Conservation (phyloP, 2,329 filamentous ascomycete genomes). For the Corynespora cassiicola region DNA sequence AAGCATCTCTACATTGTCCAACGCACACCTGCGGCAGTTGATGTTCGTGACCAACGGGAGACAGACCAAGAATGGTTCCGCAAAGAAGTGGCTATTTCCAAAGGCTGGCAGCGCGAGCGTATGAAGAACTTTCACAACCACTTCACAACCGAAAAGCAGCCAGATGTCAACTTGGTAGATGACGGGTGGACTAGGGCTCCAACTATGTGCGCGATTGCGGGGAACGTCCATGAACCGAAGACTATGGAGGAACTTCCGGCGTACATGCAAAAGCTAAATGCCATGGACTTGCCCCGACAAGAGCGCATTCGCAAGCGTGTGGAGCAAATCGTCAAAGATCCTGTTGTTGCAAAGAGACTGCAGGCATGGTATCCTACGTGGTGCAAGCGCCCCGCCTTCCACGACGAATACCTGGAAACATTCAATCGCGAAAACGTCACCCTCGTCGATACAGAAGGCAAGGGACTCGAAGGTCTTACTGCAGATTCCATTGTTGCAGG, state of each 20-base stretch:
- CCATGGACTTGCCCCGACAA: conserved; percentile 8
- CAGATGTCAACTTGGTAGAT: conserved; percentile 48
- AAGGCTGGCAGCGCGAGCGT: conserved; percentile 60
- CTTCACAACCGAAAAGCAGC: conserved; percentile 36
- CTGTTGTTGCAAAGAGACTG: conserved; percentile 55
- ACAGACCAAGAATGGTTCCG: conserved; percentile 37
- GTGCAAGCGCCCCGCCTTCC: conserved; percentile 68
- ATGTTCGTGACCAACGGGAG: conserved; percentile 35
- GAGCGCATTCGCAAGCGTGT: conserved; percentile 54
- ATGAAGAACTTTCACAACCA: conserved; percentile 51
- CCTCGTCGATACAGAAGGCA: conserved; percentile 64
- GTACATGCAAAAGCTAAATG: conserved; percentile 36
- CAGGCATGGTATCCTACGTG: conserved; percentile 65
- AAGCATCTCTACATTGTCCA: conserved; percentile 64
- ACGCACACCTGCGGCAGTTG: conserved; percentile 58
- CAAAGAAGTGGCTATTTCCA: conserved; percentile 31
- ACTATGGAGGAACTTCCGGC: conserved; percentile 18
- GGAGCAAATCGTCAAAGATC: conserved; percentile 56
- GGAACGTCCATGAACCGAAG: conserved; percentile 4
- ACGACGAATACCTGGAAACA: conserved; percentile 61
- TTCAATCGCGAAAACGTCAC: conserved; percentile 65
- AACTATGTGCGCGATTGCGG: conserved; percentile 5
- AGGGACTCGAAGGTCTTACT: conserved; percentile 50
- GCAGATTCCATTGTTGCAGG: conserved; percentile 52
- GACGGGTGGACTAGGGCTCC: conserved; percentile 55